Evolutionary conservation across 1,284 basidiomycete species (phyloP), one percentile per base, ranked within the genome.

Genomic region (Microbotryomycetes sp.): DNA sequence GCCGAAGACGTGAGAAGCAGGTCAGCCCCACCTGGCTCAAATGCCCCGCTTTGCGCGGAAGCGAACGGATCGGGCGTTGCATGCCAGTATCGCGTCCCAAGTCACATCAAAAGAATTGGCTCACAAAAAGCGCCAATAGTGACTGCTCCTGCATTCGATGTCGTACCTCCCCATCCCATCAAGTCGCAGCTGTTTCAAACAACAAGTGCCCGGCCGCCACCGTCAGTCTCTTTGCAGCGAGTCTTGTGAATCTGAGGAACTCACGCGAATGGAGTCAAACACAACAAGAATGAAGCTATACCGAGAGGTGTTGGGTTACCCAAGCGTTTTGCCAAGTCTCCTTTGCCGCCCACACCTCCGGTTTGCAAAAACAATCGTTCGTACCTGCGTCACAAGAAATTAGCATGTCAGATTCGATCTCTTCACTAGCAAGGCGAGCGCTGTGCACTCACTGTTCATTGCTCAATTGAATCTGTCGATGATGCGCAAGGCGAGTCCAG

Each of bases 271-370:
- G 67, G 67, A 6, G 67, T 69, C 5, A 69, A n/a, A 47, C 58
- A 63, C 4, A 69, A 58, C 1, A 69, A 48, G 62, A 66, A 68
- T 0, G 58, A 60, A 1, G 64, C 67, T 50, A 68, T 42, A 4
- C 67, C 67, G 19, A 71, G 60, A 6, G 64, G 65, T 5, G 69
- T 71, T 0, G 71, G 71, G 56, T 72, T 72, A 16, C 60, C 71
- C 23, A 71, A 66, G 3, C 70, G 60, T 48, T 71, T 67, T 47
- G 55, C 54, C 3, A 51, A 54, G 47, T 59, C 36, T 48, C 52
- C 54, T 25, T 56, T 57, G 46, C 56, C 53, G n/a, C 47, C 52
- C 19, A 49, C 46, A 50, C 64, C 62, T 42, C 62, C 62, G 15
- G 58, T 62, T 56, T 62, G 61, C 22, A 64, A 46, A 42, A 58